phyloP scores from a whole-genome alignment of 495 filamentous ascomycete genomes.

The Parathielavia appendiculata region DNA sequence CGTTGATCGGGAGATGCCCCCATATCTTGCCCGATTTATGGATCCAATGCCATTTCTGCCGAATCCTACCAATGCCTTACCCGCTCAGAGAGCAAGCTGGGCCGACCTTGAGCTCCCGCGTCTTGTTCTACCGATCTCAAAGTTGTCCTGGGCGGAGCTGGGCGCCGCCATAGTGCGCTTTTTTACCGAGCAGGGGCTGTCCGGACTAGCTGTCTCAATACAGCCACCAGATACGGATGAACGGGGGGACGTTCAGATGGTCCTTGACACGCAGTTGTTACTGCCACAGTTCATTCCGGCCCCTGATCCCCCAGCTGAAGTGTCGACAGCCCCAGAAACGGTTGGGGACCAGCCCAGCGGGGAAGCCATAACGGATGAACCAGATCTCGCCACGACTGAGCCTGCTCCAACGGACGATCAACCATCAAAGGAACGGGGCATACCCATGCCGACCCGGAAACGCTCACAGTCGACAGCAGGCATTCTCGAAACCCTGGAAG shows the following conservation, averaged over 20 bases:
- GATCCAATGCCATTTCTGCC: slow-evolving; percentile 78
- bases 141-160: slow-evolving; percentile 40
- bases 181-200: slow-evolving; percentile 28
- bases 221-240: slow-evolving; percentile 33
- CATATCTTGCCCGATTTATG: slow-evolving; percentile 57
- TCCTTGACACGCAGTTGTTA: slow-evolving; percentile 35
- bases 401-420: slow-evolving; percentile 18
- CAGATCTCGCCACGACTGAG: slow-evolving; percentile 7
- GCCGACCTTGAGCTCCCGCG: slow-evolving; percentile 53
- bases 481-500: slow-evolving; percentile 48
- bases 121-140: slow-evolving; percentile 37
- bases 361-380: slow-evolving; percentile 8
- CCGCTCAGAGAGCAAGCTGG: slow-evolving; percentile 20
- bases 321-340: slow-evolving; percentile 4
- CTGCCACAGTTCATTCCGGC: slow-evolving; percentile 13
- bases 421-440: slow-evolving; percentile 28
- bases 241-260: slow-evolving; percentile 36
- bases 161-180: slow-evolving; percentile 37
- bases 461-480: slow-evolving; percentile 62
- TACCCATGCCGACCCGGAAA: slow-evolving; percentile 46
- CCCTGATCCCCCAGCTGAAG: background rate
- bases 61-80: slow-evolving; percentile 40
- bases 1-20: slow-evolving; percentile 56
- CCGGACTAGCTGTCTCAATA: slow-evolving; percentile 33
- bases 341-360: slow-evolving; percentile 18